A percentile compares a stretch with the other conserved stretches of the same genome.
Conservation (phyloP, 768 basidiomycete genomes). For the Russula compacta region DNA sequence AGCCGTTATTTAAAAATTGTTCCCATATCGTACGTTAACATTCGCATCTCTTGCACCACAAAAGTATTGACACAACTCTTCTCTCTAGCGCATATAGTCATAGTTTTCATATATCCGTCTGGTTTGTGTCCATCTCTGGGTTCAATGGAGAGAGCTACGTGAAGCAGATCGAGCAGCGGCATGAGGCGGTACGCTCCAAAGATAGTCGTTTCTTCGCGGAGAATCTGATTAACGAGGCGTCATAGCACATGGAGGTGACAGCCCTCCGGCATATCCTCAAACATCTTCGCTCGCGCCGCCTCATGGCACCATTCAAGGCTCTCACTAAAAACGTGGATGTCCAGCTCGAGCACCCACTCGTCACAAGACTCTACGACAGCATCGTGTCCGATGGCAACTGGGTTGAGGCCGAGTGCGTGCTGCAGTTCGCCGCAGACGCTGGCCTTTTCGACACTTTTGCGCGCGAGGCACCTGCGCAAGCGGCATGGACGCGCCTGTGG, state of each 20-base stretch:
- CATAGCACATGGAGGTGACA: conserved; percentile 56
- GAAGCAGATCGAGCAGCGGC: conserved; percentile 39
- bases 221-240: background rate
- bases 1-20: conserved; percentile 66
- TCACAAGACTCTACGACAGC: conserved; percentile 53
- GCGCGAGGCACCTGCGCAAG: conserved; percentile 46
- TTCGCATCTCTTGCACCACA: background rate
- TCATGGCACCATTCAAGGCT: conserved; percentile 53
- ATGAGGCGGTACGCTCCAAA: conserved; percentile 51
- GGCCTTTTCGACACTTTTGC: conserved; percentile 58
- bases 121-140: conserved; percentile 60
- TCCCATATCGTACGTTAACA: conserved; percentile 53
- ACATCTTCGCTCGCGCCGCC: conserved; percentile 66
- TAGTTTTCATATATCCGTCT: conserved; percentile 73
- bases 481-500: conserved; percentile 50
- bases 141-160: conserved; percentile 48
- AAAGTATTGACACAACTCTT: background rate
- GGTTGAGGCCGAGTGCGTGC: conserved; percentile 44
- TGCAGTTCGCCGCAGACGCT: conserved; percentile 40
- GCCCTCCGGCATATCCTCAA: conserved; percentile 63
- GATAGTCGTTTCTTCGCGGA: background rate
- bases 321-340: conserved; percentile 48
- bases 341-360: conserved; percentile 59
- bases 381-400: conserved; percentile 64
- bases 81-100: conserved; percentile 52